Percentiles rank a stretch among this genome's conserved stretches.
Evolutionary conservation across 805 yeast species (phyloP).

Genomic region (Wickerhamomyces queroliae): DNA sequence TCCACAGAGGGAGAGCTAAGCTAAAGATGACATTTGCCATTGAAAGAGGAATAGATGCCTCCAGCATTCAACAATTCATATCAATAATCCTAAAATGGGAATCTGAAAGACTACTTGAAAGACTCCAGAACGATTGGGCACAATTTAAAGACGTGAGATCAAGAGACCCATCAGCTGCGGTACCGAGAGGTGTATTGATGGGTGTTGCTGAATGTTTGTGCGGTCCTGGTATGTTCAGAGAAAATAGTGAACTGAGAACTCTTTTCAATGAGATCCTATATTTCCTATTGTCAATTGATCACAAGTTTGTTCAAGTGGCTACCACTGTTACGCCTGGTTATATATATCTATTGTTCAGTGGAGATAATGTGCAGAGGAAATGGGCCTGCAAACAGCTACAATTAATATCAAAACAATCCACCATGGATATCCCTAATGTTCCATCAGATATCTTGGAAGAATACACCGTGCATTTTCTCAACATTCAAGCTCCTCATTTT

Average conservation of each 20-base stretch:
- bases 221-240: conserved; percentile 45
- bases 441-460: conserved; percentile 47
- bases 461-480: conserved; percentile 41
- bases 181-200: conserved; percentile 14
- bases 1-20: conserved; percentile 46
- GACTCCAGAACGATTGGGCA: conserved; percentile 1
- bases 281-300: conserved; percentile 23
- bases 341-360: conserved; percentile 50
- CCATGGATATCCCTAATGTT: conserved; percentile 17
- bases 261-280: conserved; percentile 33
- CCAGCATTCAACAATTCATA: conserved; percentile 17
- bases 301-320: conserved; percentile 19
- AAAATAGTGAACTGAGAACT: conserved; percentile 27
- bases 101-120: conserved; percentile 13
- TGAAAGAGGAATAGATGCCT: conserved; percentile 34
- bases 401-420: conserved; percentile 9
- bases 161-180: neutral
- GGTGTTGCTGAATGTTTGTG: conserved; percentile 42
- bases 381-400: conserved; percentile 46
- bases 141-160: neutral
- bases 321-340: conserved; percentile 40
- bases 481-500: conserved; percentile 46
- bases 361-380: conserved; percentile 34
- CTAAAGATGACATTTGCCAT: conserved; percentile 47
- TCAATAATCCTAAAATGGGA: conserved; percentile 21